These are phyloP conservation scores for Aspergillus steynii DNA, from an alignment of 495 filamentous ascomycete genomes.

Conservation along the genomic window DNA sequence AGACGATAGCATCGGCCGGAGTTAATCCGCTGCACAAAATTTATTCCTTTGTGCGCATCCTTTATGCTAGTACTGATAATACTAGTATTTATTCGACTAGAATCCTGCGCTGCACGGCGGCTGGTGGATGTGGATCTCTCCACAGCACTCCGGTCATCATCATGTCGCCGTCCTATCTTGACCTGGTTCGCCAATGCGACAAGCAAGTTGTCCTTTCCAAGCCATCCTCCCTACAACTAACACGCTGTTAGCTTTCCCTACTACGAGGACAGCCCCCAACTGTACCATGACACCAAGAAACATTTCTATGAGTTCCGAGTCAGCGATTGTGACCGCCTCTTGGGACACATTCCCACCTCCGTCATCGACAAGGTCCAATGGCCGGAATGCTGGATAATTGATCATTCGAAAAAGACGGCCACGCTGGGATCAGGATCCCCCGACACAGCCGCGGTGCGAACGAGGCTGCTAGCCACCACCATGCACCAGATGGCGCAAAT, in stretches of 20 bases:
- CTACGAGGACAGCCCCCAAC: not conserved
- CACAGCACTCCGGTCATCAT: not conserved
- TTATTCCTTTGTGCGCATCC: not conserved
- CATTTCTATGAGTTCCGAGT: constrained; percentile 44
- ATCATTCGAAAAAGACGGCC: constrained; percentile 38
- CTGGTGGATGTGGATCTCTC: not conserved
- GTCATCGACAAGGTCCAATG: constrained; percentile 53
- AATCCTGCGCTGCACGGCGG: too few relatives aligned
- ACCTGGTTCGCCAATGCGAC: not conserved
- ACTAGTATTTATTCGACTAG: too few relatives aligned
- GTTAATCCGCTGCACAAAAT: not conserved
- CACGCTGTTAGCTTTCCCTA: not conserved
- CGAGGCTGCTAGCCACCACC: constrained; percentile 50
- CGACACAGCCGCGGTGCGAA: constrained; percentile 49
- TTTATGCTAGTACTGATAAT: not conserved
- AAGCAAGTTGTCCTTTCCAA: not conserved
- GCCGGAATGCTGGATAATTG: constrained; percentile 45
- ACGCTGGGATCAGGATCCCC: constrained; percentile 27
- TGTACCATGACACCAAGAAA: not conserved
- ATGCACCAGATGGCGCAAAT: constrained; percentile 57
- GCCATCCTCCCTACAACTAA: not conserved
- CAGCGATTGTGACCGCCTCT: constrained; percentile 31
- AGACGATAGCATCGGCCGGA: not conserved
- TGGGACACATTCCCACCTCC: constrained; percentile 55
- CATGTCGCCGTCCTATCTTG: not conserved